Conservation (phyloP, 1,284 basidiomycete species). For the Fistulina hepatica region DNA sequence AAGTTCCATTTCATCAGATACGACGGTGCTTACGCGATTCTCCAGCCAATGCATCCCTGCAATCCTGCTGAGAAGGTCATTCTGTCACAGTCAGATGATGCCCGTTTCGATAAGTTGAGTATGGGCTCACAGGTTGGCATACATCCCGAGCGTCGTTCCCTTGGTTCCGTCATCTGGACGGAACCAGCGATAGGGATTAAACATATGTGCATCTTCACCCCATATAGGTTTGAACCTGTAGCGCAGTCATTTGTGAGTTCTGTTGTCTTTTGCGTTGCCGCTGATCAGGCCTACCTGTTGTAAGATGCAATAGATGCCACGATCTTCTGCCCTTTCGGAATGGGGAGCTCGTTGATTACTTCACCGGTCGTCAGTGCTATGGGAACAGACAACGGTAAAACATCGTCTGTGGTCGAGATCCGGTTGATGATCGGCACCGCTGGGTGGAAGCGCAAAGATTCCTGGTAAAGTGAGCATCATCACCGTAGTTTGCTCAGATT, state of each 20-base stretch:
- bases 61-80: slow-evolving; percentile 34
- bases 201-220: slow-evolving; percentile 38
- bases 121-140: slow-evolving; percentile 37
- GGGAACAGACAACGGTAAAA: slow-evolving; percentile 33
- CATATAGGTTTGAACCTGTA: slow-evolving; percentile 30
- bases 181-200: slow-evolving; percentile 44
- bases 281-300: no score
- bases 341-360: slow-evolving; percentile 25
- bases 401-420: slow-evolving; percentile 26
- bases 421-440: slow-evolving; percentile 22
- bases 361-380: slow-evolving; percentile 27
- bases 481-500: not conserved
- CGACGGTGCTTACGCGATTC: slow-evolving; percentile 33
- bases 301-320: slow-evolving; percentile 29
- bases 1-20: no score
- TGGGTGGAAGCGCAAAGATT: slow-evolving; percentile 31
- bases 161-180: slow-evolving; percentile 24
- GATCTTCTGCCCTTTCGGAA: slow-evolving; percentile 28
- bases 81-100: slow-evolving; percentile 17
- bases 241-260: no score
- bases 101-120: not conserved
- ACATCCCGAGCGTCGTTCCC: slow-evolving; percentile 32
- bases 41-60: slow-evolving; percentile 38
- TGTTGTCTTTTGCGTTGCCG: not conserved
- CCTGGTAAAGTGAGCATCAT: slow-evolving; percentile 19